phyloP scores from a whole-genome alignment of 805 yeast genomes.

The Candida insectalens region DNA sequence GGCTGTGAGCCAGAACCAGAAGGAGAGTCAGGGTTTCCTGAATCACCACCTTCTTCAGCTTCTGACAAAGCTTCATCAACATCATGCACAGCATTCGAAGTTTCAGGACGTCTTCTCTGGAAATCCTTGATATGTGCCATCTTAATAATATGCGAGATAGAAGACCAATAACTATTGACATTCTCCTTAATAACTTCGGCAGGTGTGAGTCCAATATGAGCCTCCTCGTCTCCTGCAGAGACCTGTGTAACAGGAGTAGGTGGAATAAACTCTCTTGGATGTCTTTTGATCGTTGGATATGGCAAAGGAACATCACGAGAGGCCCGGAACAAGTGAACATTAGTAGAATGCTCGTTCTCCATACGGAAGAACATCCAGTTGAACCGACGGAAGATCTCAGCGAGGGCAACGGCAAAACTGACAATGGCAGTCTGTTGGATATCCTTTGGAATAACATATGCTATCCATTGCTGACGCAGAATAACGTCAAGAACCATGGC shows the following conservation, averaged over 20 bases:
- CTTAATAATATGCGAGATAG: conserved; percentile 47
- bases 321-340: conserved; percentile 77
- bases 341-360: conserved; percentile 94
- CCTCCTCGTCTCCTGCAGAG: conserved; percentile 1
- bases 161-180: conserved; percentile 24
- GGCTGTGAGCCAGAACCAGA: conserved; percentile 14
- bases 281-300: conserved; percentile 36
- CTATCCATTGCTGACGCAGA: conserved; percentile 85
- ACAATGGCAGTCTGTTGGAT: conserved; percentile 84
- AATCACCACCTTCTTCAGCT: conserved; percentile 14
- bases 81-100: conserved; percentile 11
- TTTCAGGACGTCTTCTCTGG: conserved; percentile 61
- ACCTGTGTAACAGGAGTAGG: conserved; percentile 1
- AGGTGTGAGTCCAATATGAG: neutral
- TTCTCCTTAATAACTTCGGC: neutral
- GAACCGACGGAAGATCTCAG: conserved; percentile 75
- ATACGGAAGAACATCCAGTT: conserved; percentile 88
- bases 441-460: conserved; percentile 74
- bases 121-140: conserved; percentile 81
- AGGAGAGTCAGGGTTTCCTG: conserved; percentile 11
- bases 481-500: conserved; percentile 69
- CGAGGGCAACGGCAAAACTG: conserved; percentile 72
- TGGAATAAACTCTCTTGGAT: neutral
- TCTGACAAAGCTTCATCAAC: conserved; percentile 12
- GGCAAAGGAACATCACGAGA: conserved; percentile 84